Evolutionary conservation across 225 moss, liverwort and hornwort genomes (phyloP).

Genomic region (Antitrichia curtipendula): DNA sequence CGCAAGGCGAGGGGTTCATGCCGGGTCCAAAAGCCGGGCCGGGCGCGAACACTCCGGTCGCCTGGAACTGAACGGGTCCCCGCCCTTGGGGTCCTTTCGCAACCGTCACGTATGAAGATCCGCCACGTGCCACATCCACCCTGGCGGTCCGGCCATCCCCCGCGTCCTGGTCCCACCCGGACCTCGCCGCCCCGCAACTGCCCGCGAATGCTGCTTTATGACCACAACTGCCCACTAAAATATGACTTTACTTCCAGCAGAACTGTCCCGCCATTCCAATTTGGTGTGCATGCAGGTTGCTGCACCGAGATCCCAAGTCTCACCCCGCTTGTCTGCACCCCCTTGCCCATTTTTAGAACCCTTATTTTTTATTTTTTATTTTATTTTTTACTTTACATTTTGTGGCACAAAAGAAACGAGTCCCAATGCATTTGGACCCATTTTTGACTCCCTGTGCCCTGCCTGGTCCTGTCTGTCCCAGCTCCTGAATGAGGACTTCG

Average conservation of each 20-base stretch:
- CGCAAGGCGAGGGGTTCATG: background rate
- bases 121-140: slow-evolving; percentile 5
- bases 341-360: background rate
- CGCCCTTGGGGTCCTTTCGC: background rate
- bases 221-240: background rate
- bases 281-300: background rate
- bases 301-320: slow-evolving; percentile 13
- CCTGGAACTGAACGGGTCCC: slow-evolving; percentile 5
- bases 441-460: background rate
- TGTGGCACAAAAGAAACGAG: background rate
- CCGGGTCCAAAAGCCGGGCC: background rate
- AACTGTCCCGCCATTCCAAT: background rate
- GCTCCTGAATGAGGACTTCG: background rate
- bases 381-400: background rate
- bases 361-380: rapidly evolving
- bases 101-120: background rate
- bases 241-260: background rate
- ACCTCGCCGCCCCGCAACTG: background rate
- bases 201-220: background rate
- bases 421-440: background rate
- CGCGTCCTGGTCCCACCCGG: background rate
- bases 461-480: background rate
- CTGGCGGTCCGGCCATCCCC: background rate
- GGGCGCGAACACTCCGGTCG: background rate
- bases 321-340: background rate